A percentile compares a stretch with the other conserved stretches of the same genome.
phyloP scores from a whole-genome alignment of 2,329 filamentous ascomycete genomes.

The Aspergillus persii region DNA sequence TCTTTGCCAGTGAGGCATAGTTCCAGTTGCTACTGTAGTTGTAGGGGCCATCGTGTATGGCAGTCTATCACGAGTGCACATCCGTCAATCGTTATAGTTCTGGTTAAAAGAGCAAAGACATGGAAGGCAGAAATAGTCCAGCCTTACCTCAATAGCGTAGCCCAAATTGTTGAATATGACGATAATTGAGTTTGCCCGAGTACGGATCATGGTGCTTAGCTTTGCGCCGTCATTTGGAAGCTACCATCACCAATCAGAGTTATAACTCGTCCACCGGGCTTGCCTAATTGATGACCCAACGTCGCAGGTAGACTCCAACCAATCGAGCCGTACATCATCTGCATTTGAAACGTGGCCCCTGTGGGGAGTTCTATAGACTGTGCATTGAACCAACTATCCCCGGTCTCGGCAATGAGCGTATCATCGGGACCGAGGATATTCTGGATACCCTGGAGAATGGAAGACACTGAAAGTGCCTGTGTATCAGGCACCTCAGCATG shows the following conservation, averaged over 20 bases:
- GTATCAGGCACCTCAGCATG: too few species aligned
- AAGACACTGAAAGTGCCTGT: neutral
- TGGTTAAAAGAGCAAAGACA: neutral
- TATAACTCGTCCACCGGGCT: neutral
- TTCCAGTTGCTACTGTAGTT: constrained; percentile 9
- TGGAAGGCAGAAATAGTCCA: neutral
- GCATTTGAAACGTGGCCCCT: constrained; percentile 5
- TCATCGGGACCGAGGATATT: neutral
- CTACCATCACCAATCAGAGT: constrained; percentile 16
- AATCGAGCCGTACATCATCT: constrained; percentile 14
- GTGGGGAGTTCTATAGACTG: neutral
- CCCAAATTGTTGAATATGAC: constrained; percentile 10
- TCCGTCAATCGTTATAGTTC: neutral
- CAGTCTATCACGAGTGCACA: neutral
- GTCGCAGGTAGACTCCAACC: constrained; percentile 10
- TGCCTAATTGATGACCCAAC: constrained; percentile 3
- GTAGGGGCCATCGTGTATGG: constrained; percentile 8
- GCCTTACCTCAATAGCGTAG: constrained; percentile 9
- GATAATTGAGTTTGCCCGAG: constrained; percentile 2
- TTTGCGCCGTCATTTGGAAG: constrained; percentile 15
- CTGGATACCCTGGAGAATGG: neutral
- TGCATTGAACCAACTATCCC: constrained; percentile 11
- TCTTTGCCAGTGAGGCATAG: neutral
- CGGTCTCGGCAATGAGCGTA: constrained; percentile 9
- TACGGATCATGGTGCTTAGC: constrained; percentile 11